Percentiles rank a stretch among this genome's conserved stretches.
Evolutionary conservation across 2,329 filamentous ascomycete genomes (phyloP).

Genomic region (Leptographium wingfieldii): DNA sequence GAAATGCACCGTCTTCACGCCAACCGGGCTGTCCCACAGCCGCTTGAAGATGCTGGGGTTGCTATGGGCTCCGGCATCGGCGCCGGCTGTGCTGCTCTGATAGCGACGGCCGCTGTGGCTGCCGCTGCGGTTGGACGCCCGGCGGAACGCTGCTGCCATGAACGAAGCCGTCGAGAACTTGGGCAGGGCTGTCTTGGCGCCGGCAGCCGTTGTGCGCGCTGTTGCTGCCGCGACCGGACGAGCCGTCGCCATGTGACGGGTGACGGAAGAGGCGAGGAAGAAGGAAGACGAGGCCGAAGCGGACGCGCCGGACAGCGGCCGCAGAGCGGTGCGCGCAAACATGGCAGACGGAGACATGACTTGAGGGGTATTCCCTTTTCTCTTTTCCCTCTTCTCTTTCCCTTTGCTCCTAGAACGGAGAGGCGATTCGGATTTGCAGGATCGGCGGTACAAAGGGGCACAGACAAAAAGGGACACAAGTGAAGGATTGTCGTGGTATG

Average conservation of each 20-base stretch:
- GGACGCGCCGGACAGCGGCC: slow-evolving; percentile 34
- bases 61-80: slow-evolving; percentile 22
- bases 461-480: no score
- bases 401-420: background rate
- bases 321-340: slow-evolving; percentile 39
- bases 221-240: background rate
- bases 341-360: slow-evolving; percentile 32
- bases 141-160: slow-evolving; percentile 32
- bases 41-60: slow-evolving; percentile 53
- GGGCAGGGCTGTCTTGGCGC: background rate
- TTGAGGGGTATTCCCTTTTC: background rate
- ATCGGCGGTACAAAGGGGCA: no score
- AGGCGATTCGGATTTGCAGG: background rate
- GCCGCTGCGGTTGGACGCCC: slow-evolving; percentile 26
- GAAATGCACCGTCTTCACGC: slow-evolving; percentile 92
- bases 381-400: background rate
- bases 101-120: slow-evolving; percentile 43
- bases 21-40: slow-evolving; percentile 73
- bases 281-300: background rate
- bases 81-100: slow-evolving; percentile 27
- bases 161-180: slow-evolving; percentile 23
- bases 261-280: slow-evolving; percentile 19
- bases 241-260: slow-evolving; percentile 10
- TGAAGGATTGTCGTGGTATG: no score
- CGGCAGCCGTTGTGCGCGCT: background rate